Evolutionary conservation across 306 rosid genomes (phyloP).

Genomic region (Casuarina cunninghamiana): DNA sequence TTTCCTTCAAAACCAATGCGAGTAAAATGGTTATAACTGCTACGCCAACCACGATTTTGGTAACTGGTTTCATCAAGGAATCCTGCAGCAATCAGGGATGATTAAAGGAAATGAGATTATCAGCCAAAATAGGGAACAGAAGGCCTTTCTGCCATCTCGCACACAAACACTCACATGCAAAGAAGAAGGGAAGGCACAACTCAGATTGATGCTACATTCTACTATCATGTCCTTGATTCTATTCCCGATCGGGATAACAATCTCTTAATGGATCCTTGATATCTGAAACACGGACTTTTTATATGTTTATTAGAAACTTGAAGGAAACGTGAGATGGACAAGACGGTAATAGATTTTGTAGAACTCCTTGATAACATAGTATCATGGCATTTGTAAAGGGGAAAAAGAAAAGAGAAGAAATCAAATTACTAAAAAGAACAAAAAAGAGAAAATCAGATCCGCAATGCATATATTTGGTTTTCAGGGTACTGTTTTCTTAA

Average conservation of each 20-base stretch:
- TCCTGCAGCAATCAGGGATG: conserved; percentile 55
- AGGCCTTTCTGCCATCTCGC: not conserved
- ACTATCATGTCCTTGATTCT: not conserved
- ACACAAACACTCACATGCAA: not conserved
- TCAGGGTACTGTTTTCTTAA: not conserved
- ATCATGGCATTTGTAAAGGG: not conserved
- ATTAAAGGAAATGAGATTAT: not conserved
- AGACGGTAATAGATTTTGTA: not conserved
- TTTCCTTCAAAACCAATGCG: conserved; percentile 50
- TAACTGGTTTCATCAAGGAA: conserved; percentile 71
- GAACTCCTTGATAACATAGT: not conserved
- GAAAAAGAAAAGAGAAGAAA: not conserved
- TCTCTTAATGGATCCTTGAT: not conserved
- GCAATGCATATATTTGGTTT: not conserved
- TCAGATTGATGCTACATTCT: not conserved
- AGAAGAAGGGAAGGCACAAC: not conserved
- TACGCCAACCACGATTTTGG: conserved; percentile 72
- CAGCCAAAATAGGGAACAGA: not conserved
- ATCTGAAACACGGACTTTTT: too few species aligned
- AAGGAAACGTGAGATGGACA: not conserved
- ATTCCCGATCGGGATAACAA: not conserved
- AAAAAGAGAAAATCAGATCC: not conserved
- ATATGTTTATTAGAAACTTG: not conserved
- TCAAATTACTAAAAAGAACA: too few species aligned
- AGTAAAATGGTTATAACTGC: conserved; percentile 60